A percentile compares a stretch with the other conserved stretches of the same genome.
phyloP scores from a whole-genome alignment of 2,329 filamentous ascomycete genomes.

The Sclerotinia trifoliorum region DNA sequence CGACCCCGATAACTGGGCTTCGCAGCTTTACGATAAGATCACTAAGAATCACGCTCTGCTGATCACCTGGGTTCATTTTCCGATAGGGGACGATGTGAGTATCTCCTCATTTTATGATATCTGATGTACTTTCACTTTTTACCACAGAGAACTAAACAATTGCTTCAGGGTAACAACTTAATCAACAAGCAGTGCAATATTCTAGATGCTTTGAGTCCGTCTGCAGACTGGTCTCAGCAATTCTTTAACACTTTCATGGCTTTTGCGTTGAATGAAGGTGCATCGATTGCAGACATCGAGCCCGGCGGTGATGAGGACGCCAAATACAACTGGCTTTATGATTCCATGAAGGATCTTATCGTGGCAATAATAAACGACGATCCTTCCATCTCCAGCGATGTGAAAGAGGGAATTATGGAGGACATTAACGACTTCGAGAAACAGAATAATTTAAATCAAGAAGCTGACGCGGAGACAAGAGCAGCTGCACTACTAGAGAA shows the following conservation, averaged over 20 bases:
- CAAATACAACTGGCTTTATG: background rate
- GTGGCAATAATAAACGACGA: background rate
- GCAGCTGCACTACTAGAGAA: slow-evolving; percentile 4
- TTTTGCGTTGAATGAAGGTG: background rate
- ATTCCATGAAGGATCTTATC: background rate
- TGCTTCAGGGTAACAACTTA: background rate
- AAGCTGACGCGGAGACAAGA: background rate
- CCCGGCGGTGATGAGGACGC: background rate
- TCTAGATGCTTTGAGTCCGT: background rate
- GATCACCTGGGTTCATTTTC: background rate
- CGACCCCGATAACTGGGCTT: background rate
- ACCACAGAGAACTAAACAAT: background rate
- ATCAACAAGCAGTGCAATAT: slow-evolving; percentile 2
- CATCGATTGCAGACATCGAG: background rate
- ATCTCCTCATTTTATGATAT: background rate
- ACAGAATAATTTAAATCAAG: background rate
- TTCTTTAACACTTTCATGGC: background rate
- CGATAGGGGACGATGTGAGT: background rate
- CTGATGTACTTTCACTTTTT: background rate
- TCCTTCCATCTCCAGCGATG: background rate
- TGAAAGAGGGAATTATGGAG: background rate
- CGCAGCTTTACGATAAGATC: background rate
- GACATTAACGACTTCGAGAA: background rate
- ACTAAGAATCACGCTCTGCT: background rate
- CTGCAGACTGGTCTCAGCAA: background rate